Evolutionary conservation across 106 monocot genomes (phyloP).

Genomic region (Acorus gramineus): DNA sequence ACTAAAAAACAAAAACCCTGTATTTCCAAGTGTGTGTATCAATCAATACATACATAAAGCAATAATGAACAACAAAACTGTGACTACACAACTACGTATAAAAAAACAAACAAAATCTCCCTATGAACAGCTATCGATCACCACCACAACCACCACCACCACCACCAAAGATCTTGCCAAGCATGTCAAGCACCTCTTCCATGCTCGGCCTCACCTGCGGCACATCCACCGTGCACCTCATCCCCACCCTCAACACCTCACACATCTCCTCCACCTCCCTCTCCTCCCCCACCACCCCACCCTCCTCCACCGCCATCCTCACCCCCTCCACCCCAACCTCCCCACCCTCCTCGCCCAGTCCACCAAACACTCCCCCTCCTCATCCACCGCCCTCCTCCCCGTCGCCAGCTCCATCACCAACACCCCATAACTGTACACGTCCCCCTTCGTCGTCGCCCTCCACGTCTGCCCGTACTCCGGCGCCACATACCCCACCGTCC

Average conservation of each 20-base stretch:
- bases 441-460: conserved; percentile 66
- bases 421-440: conserved; percentile 86
- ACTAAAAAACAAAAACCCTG: no score
- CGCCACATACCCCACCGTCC: conserved; percentile 89
- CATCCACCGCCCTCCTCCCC: conserved; percentile 66
- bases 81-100: neutral
- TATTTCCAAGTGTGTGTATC: no score
- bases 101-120: neutral
- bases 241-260: conserved; percentile 35
- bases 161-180: conserved; percentile 13
- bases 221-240: conserved; percentile 55
- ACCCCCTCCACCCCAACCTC: conserved; percentile 5
- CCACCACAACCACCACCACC: neutral
- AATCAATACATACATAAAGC: no score
- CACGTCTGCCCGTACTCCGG: conserved; percentile 74
- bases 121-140: neutral
- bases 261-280: conserved; percentile 16
- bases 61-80: no score
- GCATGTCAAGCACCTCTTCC: conserved; percentile 40
- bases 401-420: conserved; percentile 76
- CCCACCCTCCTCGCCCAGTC: conserved; percentile 49
- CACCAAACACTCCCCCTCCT: conserved; percentile 63
- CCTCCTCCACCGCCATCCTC: neutral
- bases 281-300: neutral
- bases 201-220: conserved; percentile 58